Evolutionary conservation across 768 basidiomycete species (phyloP), one percentile per base, ranked within the genome.

Genomic region (Chalciporus sphaerocephalus): DNA sequence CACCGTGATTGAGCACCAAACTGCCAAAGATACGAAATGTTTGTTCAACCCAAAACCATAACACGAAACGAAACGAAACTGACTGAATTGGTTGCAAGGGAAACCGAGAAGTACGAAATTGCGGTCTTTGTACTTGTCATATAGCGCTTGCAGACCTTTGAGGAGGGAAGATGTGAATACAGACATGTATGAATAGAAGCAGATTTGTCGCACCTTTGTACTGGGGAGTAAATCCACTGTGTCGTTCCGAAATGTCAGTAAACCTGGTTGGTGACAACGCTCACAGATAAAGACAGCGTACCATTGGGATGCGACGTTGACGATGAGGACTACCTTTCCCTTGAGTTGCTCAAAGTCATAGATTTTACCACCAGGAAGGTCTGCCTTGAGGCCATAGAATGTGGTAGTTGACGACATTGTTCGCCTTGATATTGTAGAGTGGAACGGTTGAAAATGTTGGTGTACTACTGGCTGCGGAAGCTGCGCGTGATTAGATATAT

Each of bases 1-100:
- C 92, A 15, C 90, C 90, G 62, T 93, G 83, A 72, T 93, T 95
- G 50, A 80, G 58, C 76, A 44, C 81, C 87, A 57, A 95, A 94
- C 83, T 94, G 52, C 5, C 30, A 8, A 5, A n/a, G 16, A 38
- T 8, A 23, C 13, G 16, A 27, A 16, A 38, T 15, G 34, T n/a
- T 43, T 4, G 27, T 12, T 27, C 27, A 39, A 30, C 21, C 27
- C 25, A n/a, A 17, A 9, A n/a, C 13, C 6, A 21, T 28, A 15
- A 27, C 27, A 25, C 15, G 28, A 16, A 1, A 23, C 12, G 12
- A 34, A 3, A 13, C 5, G 27, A 40, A 37, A 21, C 27, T 24
- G 9, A 35, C 40, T 61, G 67, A 85, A 85, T 65, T 89, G 92
- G 61, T 94, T 91, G 68, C 84, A 92, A 10, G 94, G 94, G 74